Evolutionary conservation across 225 moss, liverwort and hornwort genomes (phyloP).

Genomic region (Sphagnum tenellum): DNA sequence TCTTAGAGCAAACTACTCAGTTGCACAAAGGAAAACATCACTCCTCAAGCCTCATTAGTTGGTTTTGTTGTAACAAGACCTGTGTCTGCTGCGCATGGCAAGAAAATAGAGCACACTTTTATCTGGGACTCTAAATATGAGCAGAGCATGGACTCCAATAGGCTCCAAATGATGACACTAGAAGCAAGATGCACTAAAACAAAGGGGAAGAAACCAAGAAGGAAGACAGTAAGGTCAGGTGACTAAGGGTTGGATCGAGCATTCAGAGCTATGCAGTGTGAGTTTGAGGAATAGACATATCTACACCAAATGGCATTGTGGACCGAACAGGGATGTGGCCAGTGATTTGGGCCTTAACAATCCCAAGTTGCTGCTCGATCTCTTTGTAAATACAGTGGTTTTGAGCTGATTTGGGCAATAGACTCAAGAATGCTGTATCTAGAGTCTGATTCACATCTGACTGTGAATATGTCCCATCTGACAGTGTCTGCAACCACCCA

Average conservation of each 20-base stretch:
- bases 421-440: conserved; percentile 58
- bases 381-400: conserved; percentile 75
- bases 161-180: not conserved
- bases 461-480: conserved; percentile 60
- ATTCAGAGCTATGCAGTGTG: conserved; percentile 21
- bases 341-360: conserved; percentile 75
- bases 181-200: not conserved
- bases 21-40: not conserved
- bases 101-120: too few species aligned
- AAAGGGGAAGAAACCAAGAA: not conserved
- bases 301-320: conserved; percentile 44
- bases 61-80: not conserved
- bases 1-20: not conserved
- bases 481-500: conserved; percentile 53
- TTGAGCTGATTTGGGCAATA: conserved; percentile 75
- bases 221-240: not conserved
- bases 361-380: conserved; percentile 79
- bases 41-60: not conserved
- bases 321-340: conserved; percentile 69
- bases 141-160: not conserved
- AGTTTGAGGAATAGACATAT: conserved; percentile 27
- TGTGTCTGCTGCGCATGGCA: not conserved
- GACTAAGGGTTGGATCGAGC: not conserved
- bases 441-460: conserved; percentile 67
- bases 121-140: not conserved